A percentile compares a stretch with the other conserved stretches of the same genome.
Evolutionary conservation across 768 basidiomycete species (phyloP).

Genomic region (Aureoboletus auriporus): DNA sequence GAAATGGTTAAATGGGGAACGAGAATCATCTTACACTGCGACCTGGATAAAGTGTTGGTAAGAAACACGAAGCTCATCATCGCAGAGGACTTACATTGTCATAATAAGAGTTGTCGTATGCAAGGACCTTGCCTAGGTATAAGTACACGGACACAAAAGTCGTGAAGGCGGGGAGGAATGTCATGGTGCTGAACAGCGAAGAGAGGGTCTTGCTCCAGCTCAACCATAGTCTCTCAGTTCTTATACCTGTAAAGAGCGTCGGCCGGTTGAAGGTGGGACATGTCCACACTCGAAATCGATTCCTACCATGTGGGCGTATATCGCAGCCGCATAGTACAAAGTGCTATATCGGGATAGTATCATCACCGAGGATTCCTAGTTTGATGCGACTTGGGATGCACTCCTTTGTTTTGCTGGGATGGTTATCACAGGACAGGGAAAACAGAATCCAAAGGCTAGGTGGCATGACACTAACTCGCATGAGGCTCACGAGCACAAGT

Average conservation of each 20-base stretch:
- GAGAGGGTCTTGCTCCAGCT: neutral
- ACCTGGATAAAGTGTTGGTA: conserved; percentile 35
- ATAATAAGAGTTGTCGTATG: conserved; percentile 54
- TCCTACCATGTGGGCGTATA: conserved; percentile 9
- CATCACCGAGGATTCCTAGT: conserved; percentile 5
- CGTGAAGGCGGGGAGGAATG: neutral
- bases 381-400: neutral
- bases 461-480: neutral
- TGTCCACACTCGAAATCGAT: neutral
- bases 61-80: neutral
- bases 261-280: neutral
- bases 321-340: conserved; percentile 1
- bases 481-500: conserved; percentile 1
- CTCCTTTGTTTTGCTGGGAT: conserved; percentile 8
- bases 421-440: conserved; percentile 3
- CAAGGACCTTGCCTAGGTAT: conserved; percentile 23
- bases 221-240: conserved; percentile 4
- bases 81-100: conserved; percentile 51
- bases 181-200: conserved; percentile 9
- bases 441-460: neutral
- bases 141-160: conserved; percentile 3
- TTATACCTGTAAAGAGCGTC: conserved; percentile 14
- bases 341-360: conserved; percentile 11
- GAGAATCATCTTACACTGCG: conserved; percentile 42
- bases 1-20: neutral